phyloP scores from a whole-genome alignment of 176 grass and related monocot genomes.

The Puya raimondii region DNA sequence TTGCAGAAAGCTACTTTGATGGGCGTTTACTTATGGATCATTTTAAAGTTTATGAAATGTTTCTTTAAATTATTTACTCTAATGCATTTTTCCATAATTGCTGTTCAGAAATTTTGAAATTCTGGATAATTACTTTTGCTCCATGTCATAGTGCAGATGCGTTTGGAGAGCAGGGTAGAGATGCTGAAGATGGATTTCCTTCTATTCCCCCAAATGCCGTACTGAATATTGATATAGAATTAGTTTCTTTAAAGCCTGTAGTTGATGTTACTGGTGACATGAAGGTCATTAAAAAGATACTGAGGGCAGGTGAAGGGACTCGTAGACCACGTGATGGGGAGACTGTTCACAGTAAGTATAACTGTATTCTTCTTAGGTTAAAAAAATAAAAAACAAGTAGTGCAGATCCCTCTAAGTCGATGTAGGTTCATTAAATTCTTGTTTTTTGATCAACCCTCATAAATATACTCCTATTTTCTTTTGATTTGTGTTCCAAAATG shows the following conservation, averaged over 20 bases:
- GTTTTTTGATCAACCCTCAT: too few species aligned
- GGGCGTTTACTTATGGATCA: too few species aligned
- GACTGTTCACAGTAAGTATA: slow-evolving; percentile 26
- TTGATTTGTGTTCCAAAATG: too few species aligned
- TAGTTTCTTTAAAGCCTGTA: slow-evolving; percentile 32
- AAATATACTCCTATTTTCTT: too few species aligned
- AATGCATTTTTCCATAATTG: not conserved
- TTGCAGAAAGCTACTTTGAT: too few species aligned
- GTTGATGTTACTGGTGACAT: slow-evolving; percentile 30
- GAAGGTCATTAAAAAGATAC: slow-evolving; percentile 31
- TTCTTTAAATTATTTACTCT: too few species aligned
- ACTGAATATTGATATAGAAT: slow-evolving; percentile 27
- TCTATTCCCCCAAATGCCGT: slow-evolving; percentile 24
- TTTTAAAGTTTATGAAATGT: too few species aligned
- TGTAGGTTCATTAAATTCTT: too few species aligned
- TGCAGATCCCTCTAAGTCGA: too few species aligned
- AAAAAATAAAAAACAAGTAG: too few species aligned
- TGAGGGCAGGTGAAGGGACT: slow-evolving; percentile 24
- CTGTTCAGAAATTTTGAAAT: not conserved
- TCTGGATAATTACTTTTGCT: not conserved
- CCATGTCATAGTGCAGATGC: slow-evolving; percentile 24
- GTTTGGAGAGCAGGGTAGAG: slow-evolving; percentile 31
- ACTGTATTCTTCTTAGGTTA: not conserved
- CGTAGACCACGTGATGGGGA: slow-evolving; percentile 27
- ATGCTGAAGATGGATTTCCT: slow-evolving; percentile 13